Evolutionary conservation across 345 rosid species (phyloP).

Genomic region (Durio zibethinus): DNA sequence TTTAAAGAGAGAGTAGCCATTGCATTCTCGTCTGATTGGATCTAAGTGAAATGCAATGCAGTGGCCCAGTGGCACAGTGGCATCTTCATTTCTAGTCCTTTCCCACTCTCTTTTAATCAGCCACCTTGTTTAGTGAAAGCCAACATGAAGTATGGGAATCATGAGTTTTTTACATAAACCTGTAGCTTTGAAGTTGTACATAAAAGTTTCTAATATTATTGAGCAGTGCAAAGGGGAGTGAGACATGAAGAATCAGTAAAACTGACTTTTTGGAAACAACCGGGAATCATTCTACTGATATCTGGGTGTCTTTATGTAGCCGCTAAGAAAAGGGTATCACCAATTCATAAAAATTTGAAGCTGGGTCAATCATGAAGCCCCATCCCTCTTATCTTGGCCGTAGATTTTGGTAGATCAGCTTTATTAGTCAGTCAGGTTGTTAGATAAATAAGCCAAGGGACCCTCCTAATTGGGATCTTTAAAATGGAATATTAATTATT

Average conservation of each 20-base stretch:
- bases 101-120: background rate
- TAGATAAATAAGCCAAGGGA: background rate
- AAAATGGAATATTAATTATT: background rate
- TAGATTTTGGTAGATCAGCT: too few relatives aligned
- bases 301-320: constrained; percentile 19
- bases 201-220: background rate
- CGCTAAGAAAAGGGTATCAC: constrained; percentile 31
- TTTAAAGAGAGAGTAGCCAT: background rate
- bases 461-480: background rate
- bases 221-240: background rate
- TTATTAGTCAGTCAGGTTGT: background rate
- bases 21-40: constrained; percentile 2
- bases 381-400: too few relatives aligned
- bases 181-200: background rate
- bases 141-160: background rate
- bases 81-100: too few relatives aligned
- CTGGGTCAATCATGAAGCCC: background rate
- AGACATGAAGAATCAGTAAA: constrained; percentile 33
- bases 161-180: background rate
- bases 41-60: background rate
- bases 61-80: constrained; percentile 12
- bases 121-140: constrained; percentile 18
- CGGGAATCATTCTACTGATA: background rate
- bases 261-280: constrained; percentile 22
- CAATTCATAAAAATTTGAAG: background rate